Evolutionary conservation across 176 grass and related monocot species (phyloP).

Genomic region (Triticum turgidum): DNA sequence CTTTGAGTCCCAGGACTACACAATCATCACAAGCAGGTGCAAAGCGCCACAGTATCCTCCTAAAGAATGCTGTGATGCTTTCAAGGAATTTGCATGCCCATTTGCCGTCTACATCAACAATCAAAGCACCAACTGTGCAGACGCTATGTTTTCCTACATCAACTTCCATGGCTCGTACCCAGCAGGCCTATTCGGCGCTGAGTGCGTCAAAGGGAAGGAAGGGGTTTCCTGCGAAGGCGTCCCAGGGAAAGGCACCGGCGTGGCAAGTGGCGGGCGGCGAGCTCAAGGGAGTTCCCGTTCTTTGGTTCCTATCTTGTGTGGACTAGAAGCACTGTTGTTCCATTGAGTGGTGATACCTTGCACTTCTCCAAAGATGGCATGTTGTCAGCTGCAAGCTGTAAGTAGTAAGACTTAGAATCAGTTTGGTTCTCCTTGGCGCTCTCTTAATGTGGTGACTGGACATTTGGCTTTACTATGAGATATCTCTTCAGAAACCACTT

Average conservation of each 20-base stretch:
- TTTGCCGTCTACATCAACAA: conserved; percentile 42
- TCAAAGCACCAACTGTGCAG: conserved; percentile 32
- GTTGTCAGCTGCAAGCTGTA: not conserved
- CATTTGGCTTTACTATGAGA: no score
- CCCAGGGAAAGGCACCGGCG: not conserved
- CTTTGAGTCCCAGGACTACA: not conserved
- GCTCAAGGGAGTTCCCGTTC: not conserved
- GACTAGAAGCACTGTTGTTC: not conserved
- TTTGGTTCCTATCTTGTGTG: not conserved
- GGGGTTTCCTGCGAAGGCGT: not conserved
- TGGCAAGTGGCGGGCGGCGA: not conserved
- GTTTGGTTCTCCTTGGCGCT: not conserved
- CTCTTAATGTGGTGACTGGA: not conserved
- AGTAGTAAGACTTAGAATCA: not conserved
- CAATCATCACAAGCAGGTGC: not conserved
- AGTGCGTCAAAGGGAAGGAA: conserved; percentile 27
- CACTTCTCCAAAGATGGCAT: not conserved
- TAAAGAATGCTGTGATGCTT: conserved; percentile 36
- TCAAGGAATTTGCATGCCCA: conserved; percentile 66
- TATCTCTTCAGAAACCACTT: no score
- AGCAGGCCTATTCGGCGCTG: conserved; percentile 47
- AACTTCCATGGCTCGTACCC: conserved; percentile 58
- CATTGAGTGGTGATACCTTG: not conserved
- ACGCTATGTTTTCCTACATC: conserved; percentile 69
- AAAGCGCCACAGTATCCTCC: not conserved